Conservation (phyloP, 2,329 filamentous ascomycete species). For the Diaporthe longicolla region DNA sequence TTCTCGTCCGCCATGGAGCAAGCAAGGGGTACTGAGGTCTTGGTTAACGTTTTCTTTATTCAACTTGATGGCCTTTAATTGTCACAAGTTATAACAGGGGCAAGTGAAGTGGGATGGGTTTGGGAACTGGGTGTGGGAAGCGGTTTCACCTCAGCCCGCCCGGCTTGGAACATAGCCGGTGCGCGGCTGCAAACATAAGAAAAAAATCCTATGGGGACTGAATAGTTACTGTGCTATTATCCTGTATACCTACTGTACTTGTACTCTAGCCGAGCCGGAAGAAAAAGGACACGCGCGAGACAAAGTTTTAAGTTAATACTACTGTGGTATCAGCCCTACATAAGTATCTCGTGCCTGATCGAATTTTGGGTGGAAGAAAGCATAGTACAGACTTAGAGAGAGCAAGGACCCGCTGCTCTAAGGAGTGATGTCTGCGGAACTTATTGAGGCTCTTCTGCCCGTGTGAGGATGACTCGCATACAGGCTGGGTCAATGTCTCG, state of each 20-base stretch:
- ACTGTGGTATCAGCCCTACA: constrained; percentile 23
- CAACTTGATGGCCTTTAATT: not conserved
- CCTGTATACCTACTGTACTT: constrained; percentile 33
- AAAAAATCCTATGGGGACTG: constrained; percentile 13
- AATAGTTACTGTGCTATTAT: constrained; percentile 26
- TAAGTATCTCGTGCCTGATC: not conserved
- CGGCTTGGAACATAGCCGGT: not conserved
- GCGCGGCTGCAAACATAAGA: constrained; percentile 10
- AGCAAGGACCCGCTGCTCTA: not conserved
- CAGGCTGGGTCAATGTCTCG: constrained; percentile 8
- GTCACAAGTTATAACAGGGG: not conserved
- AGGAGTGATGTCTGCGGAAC: not conserved
- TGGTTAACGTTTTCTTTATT: constrained; percentile 8
- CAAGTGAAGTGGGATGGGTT: not conserved
- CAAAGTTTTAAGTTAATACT: constrained; percentile 13
- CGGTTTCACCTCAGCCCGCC: constrained; percentile 5
- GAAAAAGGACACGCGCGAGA: constrained; percentile 16
- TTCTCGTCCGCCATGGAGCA: not conserved
- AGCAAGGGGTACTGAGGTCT: constrained; percentile 23
- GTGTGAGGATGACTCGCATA: constrained; percentile 25
- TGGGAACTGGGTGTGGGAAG: not conserved
- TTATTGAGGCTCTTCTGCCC: constrained; percentile 3
- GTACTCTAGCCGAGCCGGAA: constrained; percentile 26
- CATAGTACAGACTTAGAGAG: not conserved
- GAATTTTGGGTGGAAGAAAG: not conserved